These are phyloP conservation scores for Pharnaceum exiguum DNA, from an alignment of 148 eudicot species.

Conservation along the genomic window DNA sequence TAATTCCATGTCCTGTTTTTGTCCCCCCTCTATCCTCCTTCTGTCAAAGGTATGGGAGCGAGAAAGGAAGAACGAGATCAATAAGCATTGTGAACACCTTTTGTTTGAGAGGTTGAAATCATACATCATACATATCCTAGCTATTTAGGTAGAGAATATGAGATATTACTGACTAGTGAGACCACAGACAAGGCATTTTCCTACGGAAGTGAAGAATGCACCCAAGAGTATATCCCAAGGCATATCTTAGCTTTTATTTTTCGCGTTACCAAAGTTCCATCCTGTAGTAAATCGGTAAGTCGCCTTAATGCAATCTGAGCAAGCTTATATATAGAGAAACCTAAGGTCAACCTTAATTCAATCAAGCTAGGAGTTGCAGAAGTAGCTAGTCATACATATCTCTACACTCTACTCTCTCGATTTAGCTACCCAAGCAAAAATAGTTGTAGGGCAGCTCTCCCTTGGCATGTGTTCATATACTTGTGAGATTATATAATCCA, in stretches of 20 bases:
- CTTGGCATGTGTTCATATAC: conserved; percentile 30
- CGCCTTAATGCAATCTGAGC: neutral
- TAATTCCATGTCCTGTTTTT: conserved; percentile 8
- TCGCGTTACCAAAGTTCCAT: neutral
- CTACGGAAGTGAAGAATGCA: neutral
- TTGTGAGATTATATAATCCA: too few relatives aligned
- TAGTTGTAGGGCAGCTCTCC: conserved; percentile 38
- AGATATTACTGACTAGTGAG: conserved; percentile 6
- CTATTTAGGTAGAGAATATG: conserved; percentile 6
- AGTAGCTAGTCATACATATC: neutral
- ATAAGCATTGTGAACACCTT: neutral
- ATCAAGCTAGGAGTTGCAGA: neutral
- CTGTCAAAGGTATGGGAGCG: neutral
- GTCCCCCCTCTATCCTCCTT: neutral
- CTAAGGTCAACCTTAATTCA: neutral
- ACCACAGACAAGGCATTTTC: conserved; percentile 12
- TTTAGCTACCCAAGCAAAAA: conserved; percentile 9
- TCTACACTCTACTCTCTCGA: neutral
- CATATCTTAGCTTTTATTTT: conserved; percentile 16
- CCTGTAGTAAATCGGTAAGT: neutral
- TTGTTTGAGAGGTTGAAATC: neutral
- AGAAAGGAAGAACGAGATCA: neutral
- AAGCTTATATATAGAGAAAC: conserved; percentile 5
- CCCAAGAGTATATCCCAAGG: conserved; percentile 18
- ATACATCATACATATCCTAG: too few relatives aligned